A percentile compares a stretch with the other conserved stretches of the same genome.
These are phyloP conservation scores for Dendrocalamus latiflorus DNA, from an alignment of 202 grass and related monocot genomes.

Conservation along the genomic window DNA sequence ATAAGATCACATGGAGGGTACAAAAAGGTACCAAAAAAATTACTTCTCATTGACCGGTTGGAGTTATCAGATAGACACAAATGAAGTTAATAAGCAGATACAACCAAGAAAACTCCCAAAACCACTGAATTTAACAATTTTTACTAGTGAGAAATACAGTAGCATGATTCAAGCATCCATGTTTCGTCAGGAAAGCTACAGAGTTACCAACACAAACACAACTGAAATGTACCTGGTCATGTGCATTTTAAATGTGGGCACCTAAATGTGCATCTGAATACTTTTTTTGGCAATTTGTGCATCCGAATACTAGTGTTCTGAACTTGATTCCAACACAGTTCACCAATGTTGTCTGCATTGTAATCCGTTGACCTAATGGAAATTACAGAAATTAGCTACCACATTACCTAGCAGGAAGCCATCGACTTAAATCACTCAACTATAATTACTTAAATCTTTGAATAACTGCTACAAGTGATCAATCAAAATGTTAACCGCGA, in stretches of 20 bases:
- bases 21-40: neutral
- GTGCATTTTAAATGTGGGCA: neutral
- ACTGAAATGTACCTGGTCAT: slow-evolving; percentile 3
- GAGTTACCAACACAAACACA: slow-evolving; percentile 11
- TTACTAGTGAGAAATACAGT: too few species aligned
- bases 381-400: slow-evolving; percentile 18
- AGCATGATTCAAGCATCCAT: slow-evolving; percentile 2
- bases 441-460: neutral
- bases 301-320: neutral
- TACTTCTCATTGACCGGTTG: neutral
- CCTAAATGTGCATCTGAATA: slow-evolving; percentile 1
- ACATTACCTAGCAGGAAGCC: neutral
- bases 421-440: neutral
- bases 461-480: neutral
- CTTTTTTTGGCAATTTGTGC: too few species aligned
- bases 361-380: slow-evolving; percentile 14
- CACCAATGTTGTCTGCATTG: neutral
- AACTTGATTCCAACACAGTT: neutral
- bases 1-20: slow-evolving; percentile 9
- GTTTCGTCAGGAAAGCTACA: neutral
- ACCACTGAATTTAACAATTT: too few species aligned
- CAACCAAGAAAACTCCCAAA: neutral
- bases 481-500: neutral
- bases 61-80: neutral
- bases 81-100: neutral